A percentile compares a stretch with the other conserved stretches of the same genome.
Evolutionary conservation across 2,329 filamentous ascomycete genomes (phyloP).

Genomic region (Shiraia bambusicola): DNA sequence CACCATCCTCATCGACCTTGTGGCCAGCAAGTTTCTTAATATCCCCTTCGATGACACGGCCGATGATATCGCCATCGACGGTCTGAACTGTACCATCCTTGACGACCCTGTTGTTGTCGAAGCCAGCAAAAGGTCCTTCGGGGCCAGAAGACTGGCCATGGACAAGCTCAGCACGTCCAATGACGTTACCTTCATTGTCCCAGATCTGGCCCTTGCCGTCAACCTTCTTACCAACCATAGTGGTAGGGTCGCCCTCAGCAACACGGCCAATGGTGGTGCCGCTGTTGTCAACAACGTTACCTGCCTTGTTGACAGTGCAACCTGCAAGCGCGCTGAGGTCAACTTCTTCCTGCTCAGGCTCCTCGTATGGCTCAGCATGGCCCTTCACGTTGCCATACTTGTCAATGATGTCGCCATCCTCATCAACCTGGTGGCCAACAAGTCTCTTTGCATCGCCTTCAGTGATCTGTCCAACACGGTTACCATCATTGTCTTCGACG

Average conservation of each 20-base stretch:
- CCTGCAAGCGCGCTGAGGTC: slow-evolving; percentile 63
- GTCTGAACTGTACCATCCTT: slow-evolving; percentile 60
- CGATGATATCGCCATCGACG: slow-evolving; percentile 49
- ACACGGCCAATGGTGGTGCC: slow-evolving; percentile 62
- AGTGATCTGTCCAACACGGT: slow-evolving; percentile 70
- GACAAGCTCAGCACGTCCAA: slow-evolving; percentile 60
- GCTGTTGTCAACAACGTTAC: slow-evolving; percentile 61
- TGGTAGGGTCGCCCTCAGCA: slow-evolving; percentile 57
- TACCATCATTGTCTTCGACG: slow-evolving; percentile 75
- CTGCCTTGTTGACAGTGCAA: slow-evolving; percentile 64
- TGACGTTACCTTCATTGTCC: slow-evolving; percentile 63
- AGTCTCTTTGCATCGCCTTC: slow-evolving; percentile 72
- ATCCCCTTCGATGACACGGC: slow-evolving; percentile 53
- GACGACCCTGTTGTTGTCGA: slow-evolving; percentile 57
- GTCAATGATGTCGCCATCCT: slow-evolving; percentile 80
- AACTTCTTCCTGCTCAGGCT: slow-evolving; percentile 51
- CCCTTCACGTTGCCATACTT: slow-evolving; percentile 67
- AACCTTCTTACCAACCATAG: slow-evolving; percentile 62
- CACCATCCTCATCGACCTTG: slow-evolving; percentile 54
- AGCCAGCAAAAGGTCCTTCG: slow-evolving; percentile 62
- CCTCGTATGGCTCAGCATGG: slow-evolving; percentile 58
- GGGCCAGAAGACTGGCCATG: slow-evolving; percentile 53
- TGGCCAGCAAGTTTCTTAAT: slow-evolving; percentile 54
- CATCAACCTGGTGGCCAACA: slow-evolving; percentile 72
- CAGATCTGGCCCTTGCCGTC: slow-evolving; percentile 65